Percentiles rank a stretch among this genome's conserved stretches.
phyloP scores from a whole-genome alignment of 306 rosid genomes.

The Astragalus glycyphyllos region DNA sequence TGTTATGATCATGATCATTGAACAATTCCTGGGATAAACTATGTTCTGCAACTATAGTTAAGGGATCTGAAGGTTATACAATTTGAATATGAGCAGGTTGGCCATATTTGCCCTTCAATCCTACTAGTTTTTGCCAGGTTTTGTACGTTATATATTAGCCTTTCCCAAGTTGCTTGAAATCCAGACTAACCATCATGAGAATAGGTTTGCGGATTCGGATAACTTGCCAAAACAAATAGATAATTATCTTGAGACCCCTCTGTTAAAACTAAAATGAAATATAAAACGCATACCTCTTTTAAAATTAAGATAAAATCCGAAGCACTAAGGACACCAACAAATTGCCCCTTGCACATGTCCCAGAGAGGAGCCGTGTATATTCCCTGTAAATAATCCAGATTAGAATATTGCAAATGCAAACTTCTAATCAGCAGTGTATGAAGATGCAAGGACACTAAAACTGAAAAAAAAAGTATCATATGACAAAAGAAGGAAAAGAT shows the following conservation, averaged over 20 bases:
- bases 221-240: conserved; percentile 35
- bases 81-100: not conserved
- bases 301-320: conserved; percentile 84
- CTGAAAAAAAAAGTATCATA: not conserved
- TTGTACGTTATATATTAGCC: conserved; percentile 16
- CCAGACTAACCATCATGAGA: conserved; percentile 12
- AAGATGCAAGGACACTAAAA: conserved; percentile 19
- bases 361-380: conserved; percentile 90
- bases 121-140: not conserved
- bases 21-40: conserved; percentile 24
- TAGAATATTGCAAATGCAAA: conserved; percentile 41
- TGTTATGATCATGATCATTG: not conserved
- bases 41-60: not conserved
- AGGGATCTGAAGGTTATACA: not conserved
- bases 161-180: conserved; percentile 44
- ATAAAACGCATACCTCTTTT: conserved; percentile 74
- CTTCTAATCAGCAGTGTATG: conserved; percentile 39
- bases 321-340: conserved; percentile 92
- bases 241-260: conserved; percentile 52
- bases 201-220: conserved; percentile 14
- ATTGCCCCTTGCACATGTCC: conserved; percentile 78
- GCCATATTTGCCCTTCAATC: not conserved
- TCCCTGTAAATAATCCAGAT: conserved; percentile 62
- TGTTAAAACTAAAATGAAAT: conserved; percentile 67
- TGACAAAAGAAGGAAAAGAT: conserved; percentile 17